Base-by-base conservation (phyloP, 371 early-diverging fungal species). In the Thermomucor indicae-seudaticae region DNA sequence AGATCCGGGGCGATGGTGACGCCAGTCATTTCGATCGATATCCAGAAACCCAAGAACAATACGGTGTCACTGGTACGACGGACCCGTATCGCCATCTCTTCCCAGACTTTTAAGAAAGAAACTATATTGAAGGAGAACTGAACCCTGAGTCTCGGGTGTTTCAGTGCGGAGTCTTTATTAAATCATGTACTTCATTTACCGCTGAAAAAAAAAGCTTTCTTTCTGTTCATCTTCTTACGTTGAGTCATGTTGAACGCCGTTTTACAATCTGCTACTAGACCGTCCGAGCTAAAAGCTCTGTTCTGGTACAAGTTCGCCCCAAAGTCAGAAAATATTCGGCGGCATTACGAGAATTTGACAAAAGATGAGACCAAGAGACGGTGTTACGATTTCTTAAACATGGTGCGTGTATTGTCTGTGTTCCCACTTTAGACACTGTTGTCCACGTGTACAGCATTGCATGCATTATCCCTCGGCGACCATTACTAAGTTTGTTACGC, bases 11-110 rank as follows among this genome's bases (percentile, higher is more conserved):
- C 31, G 93, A 89, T 29, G 96, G 96, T 31, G 98, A 97, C 63
- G 87, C 96, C 8, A 87, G 91, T 65, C 93, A 97, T 77, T 96
- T 94, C 78, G 97, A 96, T 62, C 64, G 74, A 46, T 96, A 96
- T 63, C 90, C 89, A 0, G 96, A 90, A 62, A 85, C 85, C 54
- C 71, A 79, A 28, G 90, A 81, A 45, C 69, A 69, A 44, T 80
- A 80, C 52, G 84, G 84, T 8, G 16, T 54, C 3, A 49, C 60
- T 19, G 54, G 52, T 31, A 42, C 32, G 17, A 38, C 55, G 6
- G 65, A 65, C 39, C 58, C 58, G 39, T 61, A 60, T 27, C 44
- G 61, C 30, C 53, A 60, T 17, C 52, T 59, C 22, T 69, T 69
- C 32, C 47, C 56, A 22, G 63, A 67, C 46, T 67, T 67, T 43